phyloP scores from a whole-genome alignment of 129 eudicot genomes.

The Dittrichia graveolens region DNA sequence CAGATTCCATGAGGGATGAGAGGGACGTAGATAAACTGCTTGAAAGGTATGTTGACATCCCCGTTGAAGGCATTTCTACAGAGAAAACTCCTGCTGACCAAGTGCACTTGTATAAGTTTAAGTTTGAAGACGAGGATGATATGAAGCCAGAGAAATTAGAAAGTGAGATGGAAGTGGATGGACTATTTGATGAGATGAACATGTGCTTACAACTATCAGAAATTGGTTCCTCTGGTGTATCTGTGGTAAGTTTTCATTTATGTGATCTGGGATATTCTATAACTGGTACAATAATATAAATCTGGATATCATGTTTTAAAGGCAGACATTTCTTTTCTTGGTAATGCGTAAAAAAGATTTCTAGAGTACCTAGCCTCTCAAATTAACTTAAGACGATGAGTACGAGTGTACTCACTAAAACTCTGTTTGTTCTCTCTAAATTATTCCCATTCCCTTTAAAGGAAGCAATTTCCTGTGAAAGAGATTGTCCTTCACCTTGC shows the following conservation, averaged over 20 bases:
- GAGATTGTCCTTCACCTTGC: no score
- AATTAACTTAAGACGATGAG: no score
- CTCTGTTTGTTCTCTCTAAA: no score
- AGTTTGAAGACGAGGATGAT: conserved; percentile 40
- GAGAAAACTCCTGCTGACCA: conserved; percentile 18
- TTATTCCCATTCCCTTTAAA: no score
- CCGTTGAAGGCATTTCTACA: background rate
- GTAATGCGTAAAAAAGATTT: background rate
- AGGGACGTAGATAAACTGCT: conserved; percentile 30
- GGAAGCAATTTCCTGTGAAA: no score
- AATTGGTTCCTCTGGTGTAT: conserved; percentile 27
- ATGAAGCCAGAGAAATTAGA: conserved; percentile 33
- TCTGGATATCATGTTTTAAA: background rate
- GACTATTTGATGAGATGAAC: conserved; percentile 50
- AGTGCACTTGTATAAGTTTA: conserved; percentile 44
- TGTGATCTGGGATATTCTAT: background rate
- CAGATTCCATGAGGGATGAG: conserved; percentile 36
- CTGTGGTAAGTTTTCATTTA: conserved; percentile 38
- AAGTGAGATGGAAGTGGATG: conserved; percentile 44
- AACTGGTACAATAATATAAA: no score
- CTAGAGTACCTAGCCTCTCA: no score
- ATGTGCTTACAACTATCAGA: conserved; percentile 34
- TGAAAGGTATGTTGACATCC: conserved; percentile 9
- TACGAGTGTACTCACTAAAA: no score
- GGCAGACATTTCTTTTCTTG: background rate